Evolutionary conservation across 768 basidiomycete species (phyloP), one percentile per base, ranked within the genome.

Genomic region (Leccinellum albellum): DNA sequence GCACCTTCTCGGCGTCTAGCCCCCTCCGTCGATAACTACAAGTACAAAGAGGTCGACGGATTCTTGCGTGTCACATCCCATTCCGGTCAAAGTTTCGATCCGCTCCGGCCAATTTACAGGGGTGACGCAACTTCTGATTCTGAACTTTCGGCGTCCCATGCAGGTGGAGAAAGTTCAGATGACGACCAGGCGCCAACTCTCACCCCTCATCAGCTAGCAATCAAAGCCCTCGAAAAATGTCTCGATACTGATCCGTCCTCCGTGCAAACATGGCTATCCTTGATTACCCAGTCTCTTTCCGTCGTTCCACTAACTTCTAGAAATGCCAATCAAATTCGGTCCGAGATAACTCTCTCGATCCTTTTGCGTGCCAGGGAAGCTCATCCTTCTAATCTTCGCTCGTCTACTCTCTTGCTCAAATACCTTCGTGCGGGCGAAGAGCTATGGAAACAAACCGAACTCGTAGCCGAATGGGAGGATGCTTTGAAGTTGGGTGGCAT

Each of bases 351-450:
- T 3, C 63, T 88, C 15, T 82, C 91, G 3, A 75, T 93, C 29
- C 75, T 92, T 29, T 68, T 76, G 1, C 86, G 87, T 44, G 89
- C 91, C 3, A 64, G 91, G 10, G 64, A 75, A 20, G 81, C 81
- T 0, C 78, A 87, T 60, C 75, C 81, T 9, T 66, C 68, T 28
- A 88, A 88, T 64, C 53, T 66, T 3, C 68, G 61, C 21, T 88
- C 86, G 3, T 75, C 74, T 40, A 45, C 66, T 4, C 73, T 94
- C 29, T 78, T 80, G n/a, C 65, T 89, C 29, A 79, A 78, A 54
- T 88, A 88, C 72, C 74, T 94, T 47, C 80, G 79, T 53, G 83
- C 87, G 2, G 89, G 89, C 17, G 88, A 89, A 70, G 83, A 88
- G 57, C 64, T 88, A 17, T 91, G 89, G 89, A 68, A 79, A 23